These are phyloP conservation scores for Psilocybe azurescens DNA, from an alignment of 768 basidiomycete genomes.

Conservation along the genomic window DNA sequence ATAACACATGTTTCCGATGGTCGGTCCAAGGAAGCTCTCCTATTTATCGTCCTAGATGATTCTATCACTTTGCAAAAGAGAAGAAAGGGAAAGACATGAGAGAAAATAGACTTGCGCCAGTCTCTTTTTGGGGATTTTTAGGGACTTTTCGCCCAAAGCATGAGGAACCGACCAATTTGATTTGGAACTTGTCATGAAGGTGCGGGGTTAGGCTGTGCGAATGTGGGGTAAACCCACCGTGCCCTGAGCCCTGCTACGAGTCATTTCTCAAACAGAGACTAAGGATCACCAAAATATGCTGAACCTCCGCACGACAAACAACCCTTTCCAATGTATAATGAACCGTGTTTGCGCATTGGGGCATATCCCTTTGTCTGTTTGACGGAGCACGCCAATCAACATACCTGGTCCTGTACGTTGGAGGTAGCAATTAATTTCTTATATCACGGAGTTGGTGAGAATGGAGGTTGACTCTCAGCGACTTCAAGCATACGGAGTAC, in stretches of 20 bases:
- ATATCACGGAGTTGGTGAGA: no score
- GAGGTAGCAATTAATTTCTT: no score
- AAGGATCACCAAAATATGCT: background rate
- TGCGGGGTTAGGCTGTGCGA: slow-evolving; percentile 10
- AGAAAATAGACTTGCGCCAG: no score
- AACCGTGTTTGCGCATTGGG: no score
- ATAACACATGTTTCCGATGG: slow-evolving; percentile 1
- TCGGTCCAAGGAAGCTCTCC: background rate
- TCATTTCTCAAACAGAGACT: background rate
- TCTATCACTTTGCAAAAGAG: no score
- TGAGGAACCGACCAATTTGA: background rate
- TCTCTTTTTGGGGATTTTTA: background rate
- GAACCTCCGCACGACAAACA: background rate
- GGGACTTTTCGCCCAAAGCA: background rate
- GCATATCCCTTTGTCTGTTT: no score
- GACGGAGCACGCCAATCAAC: no score
- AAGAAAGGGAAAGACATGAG: no score
- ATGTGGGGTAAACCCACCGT: slow-evolving; percentile 16
- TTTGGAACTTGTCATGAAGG: background rate
- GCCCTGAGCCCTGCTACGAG: slow-evolving; percentile 5
- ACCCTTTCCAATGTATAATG: no score
- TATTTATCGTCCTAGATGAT: background rate
- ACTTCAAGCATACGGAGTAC: no score
- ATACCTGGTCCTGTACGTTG: no score
- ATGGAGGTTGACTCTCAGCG: no score